A percentile compares a stretch with the other conserved stretches of the same genome.
Conservation (phyloP, 2,329 filamentous ascomycete species). For the Chrysosporium queenslandicum region DNA sequence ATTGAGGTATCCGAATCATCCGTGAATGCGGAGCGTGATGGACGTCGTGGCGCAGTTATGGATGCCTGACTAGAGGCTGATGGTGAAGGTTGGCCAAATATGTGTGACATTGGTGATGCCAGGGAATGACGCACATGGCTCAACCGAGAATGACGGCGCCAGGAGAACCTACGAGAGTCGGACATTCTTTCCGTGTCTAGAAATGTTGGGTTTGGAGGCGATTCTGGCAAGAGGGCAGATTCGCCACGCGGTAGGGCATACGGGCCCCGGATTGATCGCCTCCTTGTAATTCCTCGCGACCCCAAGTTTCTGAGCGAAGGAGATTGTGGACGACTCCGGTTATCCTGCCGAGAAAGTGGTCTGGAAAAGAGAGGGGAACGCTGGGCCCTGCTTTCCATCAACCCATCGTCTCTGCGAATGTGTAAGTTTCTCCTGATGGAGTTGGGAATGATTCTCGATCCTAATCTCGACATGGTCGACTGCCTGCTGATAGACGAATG, state of each 20-base stretch:
- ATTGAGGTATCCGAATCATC: slow-evolving; percentile 29
- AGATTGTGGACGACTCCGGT: slow-evolving; percentile 29
- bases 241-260: slow-evolving; percentile 34
- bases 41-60: slow-evolving; percentile 24
- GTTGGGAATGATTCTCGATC: slow-evolving; percentile 40
- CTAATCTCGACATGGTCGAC: slow-evolving; percentile 41
- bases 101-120: slow-evolving; percentile 36
- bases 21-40: slow-evolving; percentile 24
- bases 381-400: slow-evolving; percentile 37
- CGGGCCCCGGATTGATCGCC: slow-evolving; percentile 32
- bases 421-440: slow-evolving; percentile 37
- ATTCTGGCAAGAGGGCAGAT: slow-evolving; percentile 25
- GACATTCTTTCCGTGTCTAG: slow-evolving; percentile 23
- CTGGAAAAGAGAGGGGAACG: slow-evolving; percentile 36
- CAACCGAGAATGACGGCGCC: slow-evolving; percentile 34
- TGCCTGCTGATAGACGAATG: slow-evolving; percentile 34
- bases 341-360: slow-evolving; percentile 28
- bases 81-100: slow-evolving; percentile 32
- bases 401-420: slow-evolving; percentile 39
- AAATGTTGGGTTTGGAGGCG: slow-evolving; percentile 22
- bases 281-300: slow-evolving; percentile 32
- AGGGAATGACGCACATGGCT: slow-evolving; percentile 37
- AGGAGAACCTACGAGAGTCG: slow-evolving; percentile 27
- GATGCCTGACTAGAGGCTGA: slow-evolving; percentile 19
- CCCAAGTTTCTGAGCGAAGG: slow-evolving; percentile 34